Evolutionary conservation across 2,329 filamentous ascomycete genomes (phyloP).

Genomic region (Talaromyces verruculosus): DNA sequence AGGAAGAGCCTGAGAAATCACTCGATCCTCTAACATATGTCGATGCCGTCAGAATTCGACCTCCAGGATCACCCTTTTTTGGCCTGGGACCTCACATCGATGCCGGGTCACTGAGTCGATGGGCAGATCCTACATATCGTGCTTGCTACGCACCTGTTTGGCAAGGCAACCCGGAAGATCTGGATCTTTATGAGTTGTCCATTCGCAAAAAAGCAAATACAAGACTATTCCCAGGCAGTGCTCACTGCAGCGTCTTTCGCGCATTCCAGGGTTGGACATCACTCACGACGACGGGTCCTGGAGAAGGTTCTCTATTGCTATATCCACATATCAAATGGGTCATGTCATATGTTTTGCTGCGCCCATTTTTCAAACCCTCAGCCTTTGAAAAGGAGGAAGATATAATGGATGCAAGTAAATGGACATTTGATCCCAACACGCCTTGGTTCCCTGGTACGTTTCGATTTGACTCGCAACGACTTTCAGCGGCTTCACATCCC

Average conservation of each 20-base stretch:
- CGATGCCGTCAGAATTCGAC: not conserved
- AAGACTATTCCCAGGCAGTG: not conserved
- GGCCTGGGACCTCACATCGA: not conserved
- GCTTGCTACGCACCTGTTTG: not conserved
- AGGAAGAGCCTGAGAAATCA: not conserved
- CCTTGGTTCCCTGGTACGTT: not conserved
- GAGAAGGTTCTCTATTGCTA: not conserved
- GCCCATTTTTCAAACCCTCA: not conserved
- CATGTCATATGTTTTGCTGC: not conserved
- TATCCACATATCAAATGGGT: not conserved
- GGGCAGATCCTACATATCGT: not conserved
- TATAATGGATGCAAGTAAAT: not conserved
- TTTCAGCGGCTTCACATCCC: not conserved
- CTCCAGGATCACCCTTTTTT: not conserved
- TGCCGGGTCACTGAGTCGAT: not conserved
- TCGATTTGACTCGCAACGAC: not conserved
- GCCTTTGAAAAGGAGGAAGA: not conserved
- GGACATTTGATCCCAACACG: not conserved
- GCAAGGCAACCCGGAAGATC: not conserved
- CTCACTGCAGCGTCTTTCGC: not conserved
- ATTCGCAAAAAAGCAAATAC: not conserved
- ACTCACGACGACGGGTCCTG: not conserved
- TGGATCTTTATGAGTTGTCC: not conserved
- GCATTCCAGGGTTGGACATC: not conserved
- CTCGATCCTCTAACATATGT: not conserved